Conservation (phyloP, 208 protist genomes). For the Crithidia mellificae region DNA sequence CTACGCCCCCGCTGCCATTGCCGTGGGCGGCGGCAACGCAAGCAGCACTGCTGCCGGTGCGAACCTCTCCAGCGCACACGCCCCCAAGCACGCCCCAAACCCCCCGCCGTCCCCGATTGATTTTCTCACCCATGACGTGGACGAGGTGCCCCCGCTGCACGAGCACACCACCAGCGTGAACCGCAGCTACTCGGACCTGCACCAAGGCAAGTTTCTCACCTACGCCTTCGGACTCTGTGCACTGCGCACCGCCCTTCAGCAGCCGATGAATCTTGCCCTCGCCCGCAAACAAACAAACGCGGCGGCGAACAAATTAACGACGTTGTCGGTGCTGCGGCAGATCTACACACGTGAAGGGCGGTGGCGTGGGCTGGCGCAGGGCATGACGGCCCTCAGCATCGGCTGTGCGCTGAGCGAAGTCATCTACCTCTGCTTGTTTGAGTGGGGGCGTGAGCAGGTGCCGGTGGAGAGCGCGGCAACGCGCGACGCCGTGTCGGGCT, state of each 20-base stretch:
- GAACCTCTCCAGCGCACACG: too few species aligned
- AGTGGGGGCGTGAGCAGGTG: slow-evolving; percentile 64
- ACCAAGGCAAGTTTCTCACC: slow-evolving; percentile 48
- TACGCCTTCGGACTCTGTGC: slow-evolving; percentile 72
- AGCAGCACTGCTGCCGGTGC: too few species aligned
- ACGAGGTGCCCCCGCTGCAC: slow-evolving; percentile 31
- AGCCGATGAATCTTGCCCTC: slow-evolving; percentile 82
- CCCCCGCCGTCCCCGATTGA: slow-evolving; percentile 14
- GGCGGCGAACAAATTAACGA: slow-evolving; percentile 30
- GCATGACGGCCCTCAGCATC: slow-evolving; percentile 62
- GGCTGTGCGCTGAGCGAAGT: slow-evolving; percentile 81
- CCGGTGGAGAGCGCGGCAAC: slow-evolving; percentile 35
- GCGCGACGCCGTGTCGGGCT: slow-evolving; percentile 63
- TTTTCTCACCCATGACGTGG: slow-evolving; percentile 26
- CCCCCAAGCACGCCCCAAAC: neutral
- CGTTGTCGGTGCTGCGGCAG: slow-evolving; percentile 40
- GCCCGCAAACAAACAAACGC: slow-evolving; percentile 73
- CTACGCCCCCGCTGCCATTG: neutral
- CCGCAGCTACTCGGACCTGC: slow-evolving; percentile 73
- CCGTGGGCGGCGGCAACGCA: too few species aligned
- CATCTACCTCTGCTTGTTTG: slow-evolving; percentile 77
- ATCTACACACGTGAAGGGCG: slow-evolving; percentile 60
- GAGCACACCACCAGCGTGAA: slow-evolving; percentile 82
- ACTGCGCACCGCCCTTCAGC: slow-evolving; percentile 71
- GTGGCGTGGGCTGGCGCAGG: slow-evolving; percentile 52